A percentile compares a stretch with the other conserved stretches of the same genome.
These are phyloP conservation scores for Pythium scleroteichum DNA, from an alignment of 352 stramenopile genomes.

Conservation along the genomic window DNA sequence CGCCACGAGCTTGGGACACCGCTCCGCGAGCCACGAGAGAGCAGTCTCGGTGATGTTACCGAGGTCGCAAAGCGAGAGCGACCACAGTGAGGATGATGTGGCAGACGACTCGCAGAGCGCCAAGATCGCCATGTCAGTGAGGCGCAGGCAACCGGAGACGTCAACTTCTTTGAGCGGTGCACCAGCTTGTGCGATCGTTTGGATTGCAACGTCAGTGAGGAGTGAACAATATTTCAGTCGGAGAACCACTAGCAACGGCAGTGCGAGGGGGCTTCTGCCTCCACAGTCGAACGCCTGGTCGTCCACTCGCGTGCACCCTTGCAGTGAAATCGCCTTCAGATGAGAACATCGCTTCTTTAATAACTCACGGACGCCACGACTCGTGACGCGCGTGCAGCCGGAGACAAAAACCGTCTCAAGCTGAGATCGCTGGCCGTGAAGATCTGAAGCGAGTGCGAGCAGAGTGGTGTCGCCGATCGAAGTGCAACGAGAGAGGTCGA, in stretches of 20 bases:
- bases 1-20: slow-evolving; percentile 56
- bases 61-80: slow-evolving; percentile 70
- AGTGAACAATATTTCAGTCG: slow-evolving; percentile 41
- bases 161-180: slow-evolving; percentile 78
- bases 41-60: slow-evolving; percentile 68
- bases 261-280: neutral
- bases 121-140: slow-evolving; percentile 85
- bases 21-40: slow-evolving; percentile 86
- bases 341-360: slow-evolving; percentile 26
- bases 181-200: slow-evolving; percentile 45
- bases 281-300: slow-evolving; percentile 25
- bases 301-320: slow-evolving; percentile 25
- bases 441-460: slow-evolving; percentile 22
- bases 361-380: slow-evolving; percentile 24
- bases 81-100: slow-evolving; percentile 43
- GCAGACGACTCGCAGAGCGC: slow-evolving; percentile 51
- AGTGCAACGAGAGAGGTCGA: slow-evolving; percentile 54
- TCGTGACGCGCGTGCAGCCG: slow-evolving; percentile 31
- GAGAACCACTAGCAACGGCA: slow-evolving; percentile 37
- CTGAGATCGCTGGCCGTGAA: neutral
- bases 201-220: slow-evolving; percentile 47
- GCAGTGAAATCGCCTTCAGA: slow-evolving; percentile 33
- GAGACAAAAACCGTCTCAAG: slow-evolving; percentile 25
- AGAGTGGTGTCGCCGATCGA: slow-evolving; percentile 46
- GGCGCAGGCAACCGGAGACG: slow-evolving; percentile 58